Base-by-base conservation (phyloP, 1,284 basidiomycete species). In the Cronartium ribicola region DNA sequence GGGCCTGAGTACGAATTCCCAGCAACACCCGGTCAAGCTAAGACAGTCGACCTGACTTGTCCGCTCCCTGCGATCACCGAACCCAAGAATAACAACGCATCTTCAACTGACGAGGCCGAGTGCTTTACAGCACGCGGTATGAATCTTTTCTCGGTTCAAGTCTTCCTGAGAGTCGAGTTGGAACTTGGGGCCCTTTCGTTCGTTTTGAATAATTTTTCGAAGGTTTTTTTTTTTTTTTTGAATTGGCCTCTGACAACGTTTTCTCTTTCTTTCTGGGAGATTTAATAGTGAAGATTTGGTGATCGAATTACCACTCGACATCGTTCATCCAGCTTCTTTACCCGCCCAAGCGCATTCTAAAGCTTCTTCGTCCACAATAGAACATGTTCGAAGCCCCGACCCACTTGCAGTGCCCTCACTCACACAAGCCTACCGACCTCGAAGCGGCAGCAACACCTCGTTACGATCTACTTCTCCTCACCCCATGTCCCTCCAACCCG, bases 291-390 rank as follows among this genome's bases (percentile, higher is more conserved):
- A 78, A 59, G 74, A 77, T 13, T 76, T 79, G 14, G 29, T 68
- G 8, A 73, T 80, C 62, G 79, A 80, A 59, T 51, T 80, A 14
- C 79, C 79, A 0, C 73, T 80, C 60, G 79, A 72, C 63, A 73
- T 80, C 39, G 77, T 78, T 0, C 79, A 80, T 65, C 77, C 78
- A 20, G 75, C 75, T 20, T 79, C 79, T 0, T 71, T 80, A 17
- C 79, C 79, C 0, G 68, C 67, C 43, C 76, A 77, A 5, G 78
- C 77, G 40, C 10, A 75, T 75, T 66, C 63, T 71, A 37, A 41
- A 55, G 11, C 36, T 67, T 10, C 76, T 75, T 55, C 75, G 40
- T 43, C 6, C 48, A 43, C 62, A 37, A 67, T 67, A 10, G 59
- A 74, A 13, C 72, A 74, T 17, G 59, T 63, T 14, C 66, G 40